Conservation (phyloP, 352 stramenopile genomes). For the Phytophthora pseudosyringae region DNA sequence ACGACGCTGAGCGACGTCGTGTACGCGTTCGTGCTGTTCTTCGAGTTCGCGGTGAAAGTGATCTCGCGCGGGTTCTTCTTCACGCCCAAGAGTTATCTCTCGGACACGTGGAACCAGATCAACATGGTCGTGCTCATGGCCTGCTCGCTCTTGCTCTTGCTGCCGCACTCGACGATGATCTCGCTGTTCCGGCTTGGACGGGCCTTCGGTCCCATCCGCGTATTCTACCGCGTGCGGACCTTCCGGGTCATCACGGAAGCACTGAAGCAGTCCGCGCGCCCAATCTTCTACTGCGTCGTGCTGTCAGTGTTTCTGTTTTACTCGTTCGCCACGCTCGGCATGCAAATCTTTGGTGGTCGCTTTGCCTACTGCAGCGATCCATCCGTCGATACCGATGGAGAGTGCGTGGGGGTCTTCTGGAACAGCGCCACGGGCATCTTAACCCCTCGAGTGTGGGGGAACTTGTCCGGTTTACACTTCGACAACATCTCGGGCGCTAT, state of each 20-base stretch:
- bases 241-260: constrained; percentile 88
- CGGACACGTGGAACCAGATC: constrained; percentile 84
- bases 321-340: constrained; percentile 84
- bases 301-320: constrained; percentile 86
- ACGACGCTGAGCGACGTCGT: constrained; percentile 75
- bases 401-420: constrained; percentile 77
- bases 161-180: constrained; percentile 80
- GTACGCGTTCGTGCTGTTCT: constrained; percentile 76
- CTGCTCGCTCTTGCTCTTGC: constrained; percentile 73
- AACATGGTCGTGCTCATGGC: constrained; percentile 85
- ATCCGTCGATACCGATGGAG: constrained; percentile 39
- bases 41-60: constrained; percentile 88
- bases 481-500: constrained; percentile 85
- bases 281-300: constrained; percentile 86
- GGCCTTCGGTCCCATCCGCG: constrained; percentile 81
- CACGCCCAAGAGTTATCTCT: constrained; percentile 83
- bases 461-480: constrained; percentile 81
- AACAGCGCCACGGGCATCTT: constrained; percentile 56
- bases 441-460: constrained; percentile 80
- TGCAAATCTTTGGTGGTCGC: constrained; percentile 84
- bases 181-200: constrained; percentile 76
- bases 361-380: constrained; percentile 87
- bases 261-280: constrained; percentile 70
- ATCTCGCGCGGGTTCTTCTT: constrained; percentile 81
- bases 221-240: constrained; percentile 87